A percentile compares a stretch with the other conserved stretches of the same genome.
Conservation (phyloP, 78 protist species). For the Cyanophora paradoxa region DNA sequence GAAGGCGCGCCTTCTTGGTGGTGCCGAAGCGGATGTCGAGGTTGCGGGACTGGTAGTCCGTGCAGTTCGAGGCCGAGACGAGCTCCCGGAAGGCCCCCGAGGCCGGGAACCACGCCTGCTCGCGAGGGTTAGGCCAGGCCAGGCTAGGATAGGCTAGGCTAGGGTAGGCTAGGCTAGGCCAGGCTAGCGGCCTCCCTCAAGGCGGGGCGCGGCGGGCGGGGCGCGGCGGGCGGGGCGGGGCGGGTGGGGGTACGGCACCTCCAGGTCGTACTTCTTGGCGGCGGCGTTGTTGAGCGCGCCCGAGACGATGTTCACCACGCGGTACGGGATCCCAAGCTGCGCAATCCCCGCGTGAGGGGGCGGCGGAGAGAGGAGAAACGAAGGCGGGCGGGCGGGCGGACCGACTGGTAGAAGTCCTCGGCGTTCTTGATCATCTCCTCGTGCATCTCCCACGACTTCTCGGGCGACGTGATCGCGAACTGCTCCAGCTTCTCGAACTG, state of each 20-base stretch:
- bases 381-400: neutral
- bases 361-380: neutral
- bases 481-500: constrained; percentile 99
- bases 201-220: neutral
- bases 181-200: neutral
- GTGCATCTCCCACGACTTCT: constrained; percentile 82
- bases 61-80: constrained; percentile 99
- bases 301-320: constrained; percentile 91
- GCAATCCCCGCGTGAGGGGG: too few relatives aligned
- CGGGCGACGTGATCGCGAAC: constrained; percentile 86
- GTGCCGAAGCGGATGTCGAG: constrained; percentile 12
- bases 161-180: too few relatives aligned
- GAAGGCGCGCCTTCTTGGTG: neutral
- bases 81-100: constrained; percentile 90
- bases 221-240: too few relatives aligned
- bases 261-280: constrained; percentile 98
- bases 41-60: constrained; percentile 81
- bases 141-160: too few relatives aligned
- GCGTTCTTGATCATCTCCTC: constrained; percentile 87
- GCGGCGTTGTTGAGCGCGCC: constrained; percentile 98
- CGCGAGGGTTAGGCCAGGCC: neutral
- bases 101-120: constrained; percentile 95
- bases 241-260: constrained; percentile 25
- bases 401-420: constrained; percentile 84
- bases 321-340: constrained; percentile 92